These are phyloP conservation scores for Zangia roseola DNA, from an alignment of 768 basidiomycete species.

Conservation along the genomic window DNA sequence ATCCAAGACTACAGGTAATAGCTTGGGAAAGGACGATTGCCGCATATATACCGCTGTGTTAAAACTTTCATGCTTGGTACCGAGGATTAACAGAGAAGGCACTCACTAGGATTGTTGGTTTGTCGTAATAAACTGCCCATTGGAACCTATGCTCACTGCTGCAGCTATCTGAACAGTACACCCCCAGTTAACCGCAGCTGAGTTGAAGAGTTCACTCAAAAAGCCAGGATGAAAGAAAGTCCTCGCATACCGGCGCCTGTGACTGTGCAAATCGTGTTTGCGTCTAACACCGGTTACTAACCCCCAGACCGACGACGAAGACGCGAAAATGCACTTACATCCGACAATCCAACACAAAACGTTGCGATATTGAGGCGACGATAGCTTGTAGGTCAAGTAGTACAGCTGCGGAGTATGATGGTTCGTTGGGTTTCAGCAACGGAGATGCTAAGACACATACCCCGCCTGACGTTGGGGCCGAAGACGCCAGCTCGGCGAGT, in stretches of 20 bases:
- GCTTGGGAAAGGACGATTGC: slow-evolving; percentile 61
- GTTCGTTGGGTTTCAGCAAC: neutral
- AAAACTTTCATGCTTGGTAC: slow-evolving; percentile 37
- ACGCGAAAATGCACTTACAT: slow-evolving; percentile 38
- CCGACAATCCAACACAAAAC: slow-evolving; percentile 67
- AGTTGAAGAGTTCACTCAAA: slow-evolving; percentile 8
- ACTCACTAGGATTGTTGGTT: slow-evolving; percentile 44
- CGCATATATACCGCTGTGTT: slow-evolving; percentile 55
- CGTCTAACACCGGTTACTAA: slow-evolving; percentile 26
- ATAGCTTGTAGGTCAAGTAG: slow-evolving; percentile 61
- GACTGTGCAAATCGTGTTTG: slow-evolving; percentile 52
- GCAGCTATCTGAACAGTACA: slow-evolving; percentile 63
- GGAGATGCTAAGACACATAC: slow-evolving; percentile 12
- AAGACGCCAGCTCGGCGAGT: slow-evolving; percentile 38
- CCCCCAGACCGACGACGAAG: neutral
- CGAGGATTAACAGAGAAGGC: slow-evolving; percentile 29
- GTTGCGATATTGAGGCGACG: slow-evolving; percentile 52
- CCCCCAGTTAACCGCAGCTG: slow-evolving; percentile 63
- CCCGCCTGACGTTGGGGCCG: slow-evolving; percentile 40
- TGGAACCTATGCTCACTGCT: slow-evolving; percentile 53
- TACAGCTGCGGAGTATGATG: slow-evolving; percentile 43
- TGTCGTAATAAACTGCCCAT: slow-evolving; percentile 34
- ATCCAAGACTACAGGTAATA: slow-evolving; percentile 61
- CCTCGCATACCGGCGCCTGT: slow-evolving; percentile 30
- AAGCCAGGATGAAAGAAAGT: neutral